Conservation (phyloP, 2,329 filamentous ascomycete genomes). For the Diaporthe batatas region DNA sequence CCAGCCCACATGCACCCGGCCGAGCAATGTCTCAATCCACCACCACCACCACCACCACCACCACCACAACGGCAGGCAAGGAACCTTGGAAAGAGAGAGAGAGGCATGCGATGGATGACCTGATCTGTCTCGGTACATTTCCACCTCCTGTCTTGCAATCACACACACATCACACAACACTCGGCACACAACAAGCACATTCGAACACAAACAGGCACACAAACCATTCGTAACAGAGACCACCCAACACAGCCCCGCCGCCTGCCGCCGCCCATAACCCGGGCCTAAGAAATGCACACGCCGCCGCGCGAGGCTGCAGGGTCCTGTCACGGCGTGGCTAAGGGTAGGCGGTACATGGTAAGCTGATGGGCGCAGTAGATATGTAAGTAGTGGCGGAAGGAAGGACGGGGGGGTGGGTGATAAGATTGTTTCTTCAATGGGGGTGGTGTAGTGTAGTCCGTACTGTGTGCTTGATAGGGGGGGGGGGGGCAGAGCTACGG, state of each 20-base stretch:
- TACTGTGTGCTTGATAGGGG: background rate
- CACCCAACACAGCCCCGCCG: background rate
- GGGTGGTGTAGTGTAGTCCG: too few species aligned
- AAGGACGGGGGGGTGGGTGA: too few species aligned
- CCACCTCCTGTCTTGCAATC: background rate
- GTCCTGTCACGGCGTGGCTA: background rate
- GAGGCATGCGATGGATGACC: background rate
- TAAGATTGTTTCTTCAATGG: background rate
- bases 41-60: background rate
- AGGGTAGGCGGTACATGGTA: background rate
- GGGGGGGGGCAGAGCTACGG: background rate
- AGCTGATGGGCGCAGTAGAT: conserved; percentile 28
- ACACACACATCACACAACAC: background rate
- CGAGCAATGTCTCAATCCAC: conserved; percentile 10
- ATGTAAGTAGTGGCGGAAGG: too few species aligned
- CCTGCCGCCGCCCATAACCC: background rate
- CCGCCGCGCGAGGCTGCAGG: background rate
- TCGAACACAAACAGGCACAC: background rate
- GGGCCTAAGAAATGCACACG: background rate
- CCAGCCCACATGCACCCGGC: background rate
- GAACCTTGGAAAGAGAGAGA: too few species aligned
- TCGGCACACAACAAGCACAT: background rate
- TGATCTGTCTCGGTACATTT: conserved; percentile 8
- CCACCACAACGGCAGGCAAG: background rate
- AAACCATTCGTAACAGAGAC: background rate